These are phyloP conservation scores for Blastobotrys attinorum DNA, from an alignment of 805 yeast species.

Conservation along the genomic window DNA sequence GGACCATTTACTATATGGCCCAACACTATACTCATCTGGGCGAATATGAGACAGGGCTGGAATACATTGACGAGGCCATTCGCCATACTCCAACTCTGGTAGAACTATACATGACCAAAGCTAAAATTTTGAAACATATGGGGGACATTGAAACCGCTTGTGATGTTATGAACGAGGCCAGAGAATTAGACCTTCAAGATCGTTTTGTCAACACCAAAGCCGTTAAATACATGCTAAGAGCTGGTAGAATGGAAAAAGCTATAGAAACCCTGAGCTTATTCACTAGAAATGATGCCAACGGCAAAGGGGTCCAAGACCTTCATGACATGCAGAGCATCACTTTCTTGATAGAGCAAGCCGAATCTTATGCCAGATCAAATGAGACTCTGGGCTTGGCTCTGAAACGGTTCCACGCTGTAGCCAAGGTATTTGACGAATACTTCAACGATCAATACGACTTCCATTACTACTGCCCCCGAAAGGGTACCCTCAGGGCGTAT, in stretches of 20 bases:
- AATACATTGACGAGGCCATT: slow-evolving; percentile 53
- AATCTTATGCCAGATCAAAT: slow-evolving; percentile 62
- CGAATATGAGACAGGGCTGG: slow-evolving; percentile 46
- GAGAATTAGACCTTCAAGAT: slow-evolving; percentile 77
- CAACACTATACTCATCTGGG: slow-evolving; percentile 62
- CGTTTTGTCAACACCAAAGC: slow-evolving; percentile 85
- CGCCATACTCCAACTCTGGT: slow-evolving; percentile 75
- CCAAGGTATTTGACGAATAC: slow-evolving; percentile 61
- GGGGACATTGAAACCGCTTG: slow-evolving; percentile 61
- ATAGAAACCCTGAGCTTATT: slow-evolving; percentile 66
- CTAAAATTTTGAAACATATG: slow-evolving; percentile 66
- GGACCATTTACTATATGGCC: slow-evolving; percentile 73
- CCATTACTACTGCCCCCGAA: slow-evolving; percentile 85
- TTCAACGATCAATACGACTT: slow-evolving; percentile 85
- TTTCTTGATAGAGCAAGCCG: slow-evolving; percentile 81
- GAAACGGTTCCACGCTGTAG: slow-evolving; percentile 65
- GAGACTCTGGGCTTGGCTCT: slow-evolving; percentile 64
- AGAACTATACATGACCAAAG: slow-evolving; percentile 74
- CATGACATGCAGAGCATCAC: slow-evolving; percentile 88
- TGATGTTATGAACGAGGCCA: slow-evolving; percentile 57
- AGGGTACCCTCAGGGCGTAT: slow-evolving; percentile 85
- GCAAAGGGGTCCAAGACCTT: slow-evolving; percentile 80
- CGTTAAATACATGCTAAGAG: slow-evolving; percentile 73
- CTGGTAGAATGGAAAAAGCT: slow-evolving; percentile 67
- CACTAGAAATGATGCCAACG: slow-evolving; percentile 73